Conservation (phyloP, 2,329 filamentous ascomycete genomes). For the Verticillium isaacii region DNA sequence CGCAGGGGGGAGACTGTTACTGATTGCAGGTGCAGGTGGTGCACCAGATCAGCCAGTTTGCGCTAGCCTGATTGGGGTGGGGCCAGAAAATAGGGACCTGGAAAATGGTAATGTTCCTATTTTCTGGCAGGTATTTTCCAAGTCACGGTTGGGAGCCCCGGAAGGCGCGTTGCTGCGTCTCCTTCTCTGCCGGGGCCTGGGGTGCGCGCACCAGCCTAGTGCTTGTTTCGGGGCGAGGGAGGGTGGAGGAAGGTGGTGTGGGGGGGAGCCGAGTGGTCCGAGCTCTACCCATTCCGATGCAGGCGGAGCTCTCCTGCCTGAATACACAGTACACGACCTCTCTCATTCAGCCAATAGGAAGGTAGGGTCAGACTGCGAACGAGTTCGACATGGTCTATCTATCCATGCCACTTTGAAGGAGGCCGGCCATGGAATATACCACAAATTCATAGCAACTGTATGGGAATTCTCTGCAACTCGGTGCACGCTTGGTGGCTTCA, state of each 20-base stretch:
- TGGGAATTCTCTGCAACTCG: neutral
- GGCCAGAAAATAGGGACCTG: conserved; percentile 8
- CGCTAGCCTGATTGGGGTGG: conserved; percentile 16
- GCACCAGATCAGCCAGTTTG: conserved; percentile 10
- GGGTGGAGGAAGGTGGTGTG: neutral
- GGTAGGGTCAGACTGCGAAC: neutral
- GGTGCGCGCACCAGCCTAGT: neutral
- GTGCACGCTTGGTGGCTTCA: neutral
- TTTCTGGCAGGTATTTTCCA: conserved; percentile 11
- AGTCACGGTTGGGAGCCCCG: conserved; percentile 5
- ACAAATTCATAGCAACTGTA: no score
- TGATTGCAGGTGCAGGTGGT: conserved; percentile 12
- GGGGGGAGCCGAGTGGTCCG: neutral
- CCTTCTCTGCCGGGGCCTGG: neutral
- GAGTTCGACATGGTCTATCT: neutral
- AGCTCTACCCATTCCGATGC: neutral
- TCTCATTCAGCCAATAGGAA: neutral
- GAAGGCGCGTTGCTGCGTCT: conserved; percentile 5
- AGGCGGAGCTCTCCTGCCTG: neutral
- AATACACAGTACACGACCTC: neutral
- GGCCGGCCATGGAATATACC: no score
- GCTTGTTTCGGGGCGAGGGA: neutral
- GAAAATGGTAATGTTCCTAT: conserved; percentile 12
- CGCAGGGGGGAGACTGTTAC: conserved; percentile 11
- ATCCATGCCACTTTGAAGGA: neutral